Percentiles rank a stretch among this genome's conserved stretches.
Conservation (phyloP, 805 yeast genomes). For the Lipomyces sp. region DNA sequence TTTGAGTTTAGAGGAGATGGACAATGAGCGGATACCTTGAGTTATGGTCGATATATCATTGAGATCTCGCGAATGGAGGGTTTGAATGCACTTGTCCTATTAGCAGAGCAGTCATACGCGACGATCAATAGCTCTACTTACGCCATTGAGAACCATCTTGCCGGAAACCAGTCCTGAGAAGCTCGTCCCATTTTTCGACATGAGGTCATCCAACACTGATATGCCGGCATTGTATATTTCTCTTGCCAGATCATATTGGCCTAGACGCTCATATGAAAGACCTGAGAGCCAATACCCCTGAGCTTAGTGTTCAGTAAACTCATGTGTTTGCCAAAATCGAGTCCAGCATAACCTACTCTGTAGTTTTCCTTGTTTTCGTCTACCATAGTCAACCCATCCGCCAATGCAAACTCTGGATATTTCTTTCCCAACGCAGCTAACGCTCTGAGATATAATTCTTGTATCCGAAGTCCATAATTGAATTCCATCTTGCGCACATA, state of each 20-base stretch:
- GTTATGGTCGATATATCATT: slow-evolving; percentile 5
- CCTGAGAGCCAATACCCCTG: slow-evolving; percentile 30
- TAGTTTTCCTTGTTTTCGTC: slow-evolving; percentile 14
- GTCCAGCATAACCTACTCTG: slow-evolving; percentile 12
- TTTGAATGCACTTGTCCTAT: neutral
- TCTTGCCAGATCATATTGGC: slow-evolving; percentile 9
- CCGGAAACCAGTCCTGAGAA: slow-evolving; percentile 24
- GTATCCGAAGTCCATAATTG: slow-evolving; percentile 24
- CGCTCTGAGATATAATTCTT: slow-evolving; percentile 24
- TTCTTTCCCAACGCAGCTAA: slow-evolving; percentile 26
- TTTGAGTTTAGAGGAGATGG: slow-evolving; percentile 5
- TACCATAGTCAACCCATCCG: slow-evolving; percentile 25
- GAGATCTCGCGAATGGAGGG: neutral
- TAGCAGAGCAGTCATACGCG: neutral
- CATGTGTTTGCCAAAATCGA: neutral
- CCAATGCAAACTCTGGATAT: slow-evolving; percentile 20
- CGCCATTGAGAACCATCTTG: slow-evolving; percentile 16
- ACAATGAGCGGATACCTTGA: slow-evolving; percentile 2
- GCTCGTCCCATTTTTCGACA: slow-evolving; percentile 8
- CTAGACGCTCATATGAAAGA: slow-evolving; percentile 19
- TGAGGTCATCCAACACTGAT: slow-evolving; percentile 13
- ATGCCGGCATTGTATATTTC: slow-evolving; percentile 18
- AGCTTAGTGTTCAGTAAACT: too few relatives aligned
- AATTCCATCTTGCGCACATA: slow-evolving; percentile 19
- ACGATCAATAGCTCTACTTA: slow-evolving; percentile 8